phyloP scores from a whole-genome alignment of 2,329 filamentous ascomycete species.

The Bimuria novae-zelandiae region DNA sequence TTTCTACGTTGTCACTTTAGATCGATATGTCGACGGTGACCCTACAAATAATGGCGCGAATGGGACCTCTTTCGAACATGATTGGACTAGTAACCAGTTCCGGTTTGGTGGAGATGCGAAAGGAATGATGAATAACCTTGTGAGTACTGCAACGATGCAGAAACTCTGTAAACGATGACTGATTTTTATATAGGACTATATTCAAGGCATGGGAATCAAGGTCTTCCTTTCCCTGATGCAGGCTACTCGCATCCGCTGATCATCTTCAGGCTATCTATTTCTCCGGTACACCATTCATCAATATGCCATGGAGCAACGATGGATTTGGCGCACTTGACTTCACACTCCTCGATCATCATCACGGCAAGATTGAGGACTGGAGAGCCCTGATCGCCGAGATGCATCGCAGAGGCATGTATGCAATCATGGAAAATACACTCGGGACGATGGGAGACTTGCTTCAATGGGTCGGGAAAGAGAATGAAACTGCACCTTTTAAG shows the following conservation, averaged over 20 bases:
- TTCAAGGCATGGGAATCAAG: slow-evolving; percentile 68
- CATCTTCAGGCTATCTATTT: slow-evolving; percentile 61
- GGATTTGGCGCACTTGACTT: slow-evolving; percentile 64
- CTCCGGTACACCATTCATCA: slow-evolving; percentile 67
- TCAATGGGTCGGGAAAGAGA: slow-evolving; percentile 65
- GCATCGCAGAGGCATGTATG: slow-evolving; percentile 67
- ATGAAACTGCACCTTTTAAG: slow-evolving; percentile 57
- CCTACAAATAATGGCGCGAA: slow-evolving; percentile 68
- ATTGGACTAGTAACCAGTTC: slow-evolving; percentile 64
- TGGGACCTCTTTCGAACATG: slow-evolving; percentile 64
- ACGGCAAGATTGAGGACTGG: slow-evolving; percentile 64
- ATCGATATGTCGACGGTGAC: slow-evolving; percentile 68
- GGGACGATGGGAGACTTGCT: slow-evolving; percentile 68
- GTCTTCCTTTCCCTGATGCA: slow-evolving; percentile 34
- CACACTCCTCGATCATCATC: slow-evolving; percentile 66
- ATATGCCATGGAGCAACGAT: slow-evolving; percentile 67
- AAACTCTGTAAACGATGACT: background rate
- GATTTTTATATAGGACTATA: slow-evolving; percentile 54
- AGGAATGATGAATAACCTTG: slow-evolving; percentile 61
- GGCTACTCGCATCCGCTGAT: slow-evolving; percentile 14
- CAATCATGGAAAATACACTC: slow-evolving; percentile 69
- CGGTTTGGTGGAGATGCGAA: slow-evolving; percentile 65
- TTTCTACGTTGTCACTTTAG: slow-evolving; percentile 67
- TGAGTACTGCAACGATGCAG: background rate
- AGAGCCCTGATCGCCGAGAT: slow-evolving; percentile 62